These are phyloP conservation scores for Backusella psychrophila DNA, from an alignment of 192 early-diverging fungal genomes.

Conservation along the genomic window DNA sequence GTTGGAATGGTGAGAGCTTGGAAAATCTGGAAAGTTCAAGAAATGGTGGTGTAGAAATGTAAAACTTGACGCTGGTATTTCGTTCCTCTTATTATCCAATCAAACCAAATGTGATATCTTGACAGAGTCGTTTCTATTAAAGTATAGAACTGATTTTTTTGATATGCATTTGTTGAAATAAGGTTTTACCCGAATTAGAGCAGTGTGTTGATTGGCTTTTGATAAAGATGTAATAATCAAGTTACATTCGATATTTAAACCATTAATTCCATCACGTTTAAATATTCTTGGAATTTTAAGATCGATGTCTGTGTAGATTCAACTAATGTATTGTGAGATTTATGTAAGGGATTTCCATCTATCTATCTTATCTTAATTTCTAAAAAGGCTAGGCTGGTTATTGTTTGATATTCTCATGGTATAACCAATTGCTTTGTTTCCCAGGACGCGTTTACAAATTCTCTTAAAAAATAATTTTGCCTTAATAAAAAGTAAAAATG, in stretches of 20 bases:
- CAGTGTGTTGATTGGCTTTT: neutral
- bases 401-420: neutral
- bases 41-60: neutral
- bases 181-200: neutral
- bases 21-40: neutral
- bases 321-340: neutral
- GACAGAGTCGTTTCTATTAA: neutral
- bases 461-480: neutral
- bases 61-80: neutral
- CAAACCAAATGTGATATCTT: neutral
- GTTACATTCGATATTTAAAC: neutral
- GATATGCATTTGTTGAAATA: neutral
- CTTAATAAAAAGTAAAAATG: neutral
- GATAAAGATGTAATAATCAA: neutral
- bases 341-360: neutral
- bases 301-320: neutral
- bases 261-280: neutral
- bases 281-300: neutral
- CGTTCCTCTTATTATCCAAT: neutral
- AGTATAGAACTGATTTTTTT: neutral
- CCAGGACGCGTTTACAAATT: neutral
- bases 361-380: neutral
- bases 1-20: neutral
- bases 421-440: neutral
- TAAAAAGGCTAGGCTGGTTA: neutral